Conservation (phyloP, 1,284 basidiomycete genomes). For the Neotropicomus parvogracilis region DNA sequence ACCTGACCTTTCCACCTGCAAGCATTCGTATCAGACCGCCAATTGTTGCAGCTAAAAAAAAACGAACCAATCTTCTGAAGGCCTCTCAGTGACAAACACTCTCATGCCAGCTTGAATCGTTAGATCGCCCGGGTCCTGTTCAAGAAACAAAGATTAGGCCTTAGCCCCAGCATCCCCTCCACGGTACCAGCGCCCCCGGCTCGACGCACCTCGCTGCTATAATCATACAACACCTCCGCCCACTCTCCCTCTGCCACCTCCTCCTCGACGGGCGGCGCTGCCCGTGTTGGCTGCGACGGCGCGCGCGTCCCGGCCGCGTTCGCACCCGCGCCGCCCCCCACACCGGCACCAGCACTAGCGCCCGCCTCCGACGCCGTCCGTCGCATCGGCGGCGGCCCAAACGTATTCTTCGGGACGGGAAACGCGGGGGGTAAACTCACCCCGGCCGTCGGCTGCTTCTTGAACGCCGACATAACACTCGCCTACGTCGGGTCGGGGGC, state of each 20-base stretch:
- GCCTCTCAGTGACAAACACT: slow-evolving; percentile 57
- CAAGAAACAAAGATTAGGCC: background rate
- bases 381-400: slow-evolving; percentile 54
- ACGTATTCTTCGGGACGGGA: slow-evolving; percentile 40
- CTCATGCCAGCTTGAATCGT: slow-evolving; percentile 50
- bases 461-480: slow-evolving; percentile 23
- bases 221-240: slow-evolving; percentile 76
- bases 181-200: no score
- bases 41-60: slow-evolving; percentile 6
- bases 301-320: slow-evolving; percentile 6
- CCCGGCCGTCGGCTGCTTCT: slow-evolving; percentile 28
- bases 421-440: slow-evolving; percentile 49
- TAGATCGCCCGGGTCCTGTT: slow-evolving; percentile 65
- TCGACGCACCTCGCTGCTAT: slow-evolving; percentile 53
- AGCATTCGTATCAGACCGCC: slow-evolving; percentile 4
- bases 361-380: slow-evolving; percentile 32
- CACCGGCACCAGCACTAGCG: slow-evolving; percentile 21
- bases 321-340: slow-evolving; percentile 8
- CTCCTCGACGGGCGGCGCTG: slow-evolving; percentile 36
- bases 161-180: no score
- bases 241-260: slow-evolving; percentile 58
- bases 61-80: slow-evolving; percentile 70
- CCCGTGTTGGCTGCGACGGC: slow-evolving; percentile 12
- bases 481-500: background rate
- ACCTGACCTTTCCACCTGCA: slow-evolving; percentile 73